Conservation (phyloP, 2,329 filamentous ascomycete genomes). For the Exserohilum turcica region DNA sequence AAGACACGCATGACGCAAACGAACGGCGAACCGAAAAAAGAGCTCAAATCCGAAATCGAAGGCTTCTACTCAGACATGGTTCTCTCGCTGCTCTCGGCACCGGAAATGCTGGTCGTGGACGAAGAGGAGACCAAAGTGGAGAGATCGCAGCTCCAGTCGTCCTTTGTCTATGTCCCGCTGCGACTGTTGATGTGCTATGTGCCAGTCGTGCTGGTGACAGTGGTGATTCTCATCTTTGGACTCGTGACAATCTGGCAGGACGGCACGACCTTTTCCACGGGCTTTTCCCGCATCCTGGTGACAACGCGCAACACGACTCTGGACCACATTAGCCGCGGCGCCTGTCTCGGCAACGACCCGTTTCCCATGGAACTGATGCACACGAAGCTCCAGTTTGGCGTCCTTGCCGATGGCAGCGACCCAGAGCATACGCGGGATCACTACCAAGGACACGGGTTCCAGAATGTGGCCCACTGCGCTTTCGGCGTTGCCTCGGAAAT, state of each 20-base stretch:
- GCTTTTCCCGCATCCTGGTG: constrained; percentile 44
- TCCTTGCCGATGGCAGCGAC: constrained; percentile 38
- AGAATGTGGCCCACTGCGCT: constrained; percentile 33
- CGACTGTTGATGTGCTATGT: constrained; percentile 45
- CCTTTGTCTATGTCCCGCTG: constrained; percentile 38
- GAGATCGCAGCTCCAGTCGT: constrained; percentile 31
- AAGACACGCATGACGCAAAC: constrained; percentile 53
- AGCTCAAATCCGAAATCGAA: constrained; percentile 34
- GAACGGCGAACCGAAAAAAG: constrained; percentile 29
- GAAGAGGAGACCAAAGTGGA: constrained; percentile 22
- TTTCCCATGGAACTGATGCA: constrained; percentile 47
- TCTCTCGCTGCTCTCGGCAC: constrained; percentile 42
- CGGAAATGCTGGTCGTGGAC: constrained; percentile 37
- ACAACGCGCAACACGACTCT: constrained; percentile 44
- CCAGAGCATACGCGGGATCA: constrained; percentile 26
- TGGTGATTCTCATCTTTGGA: constrained; percentile 37
- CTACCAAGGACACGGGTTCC: constrained; percentile 19
- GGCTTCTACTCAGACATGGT: constrained; percentile 43
- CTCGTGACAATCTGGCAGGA: constrained; percentile 39
- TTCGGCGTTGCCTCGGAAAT: constrained; percentile 41
- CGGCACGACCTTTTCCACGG: constrained; percentile 43
- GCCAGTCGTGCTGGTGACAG: constrained; percentile 38
- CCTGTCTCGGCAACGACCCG: constrained; percentile 49
- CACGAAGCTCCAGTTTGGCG: constrained; percentile 46
- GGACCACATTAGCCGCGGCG: constrained; percentile 48